A percentile compares a stretch with the other conserved stretches of the same genome.
phyloP scores from a whole-genome alignment of 192 early-diverging fungal genomes.

The Backusella mclennaniae region DNA sequence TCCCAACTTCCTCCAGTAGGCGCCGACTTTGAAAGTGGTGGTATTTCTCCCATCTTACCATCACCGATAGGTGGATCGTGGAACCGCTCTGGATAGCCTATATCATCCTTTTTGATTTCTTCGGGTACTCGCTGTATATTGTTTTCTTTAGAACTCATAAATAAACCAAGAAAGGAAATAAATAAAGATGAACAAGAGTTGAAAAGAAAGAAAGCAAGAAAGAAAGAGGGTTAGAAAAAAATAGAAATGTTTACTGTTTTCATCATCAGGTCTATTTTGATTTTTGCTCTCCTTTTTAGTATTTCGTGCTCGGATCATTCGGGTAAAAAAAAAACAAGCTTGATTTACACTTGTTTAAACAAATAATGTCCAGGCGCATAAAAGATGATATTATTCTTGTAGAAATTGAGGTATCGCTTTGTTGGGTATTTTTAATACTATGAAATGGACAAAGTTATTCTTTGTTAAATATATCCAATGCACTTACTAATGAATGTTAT shows the following conservation, averaged over 20 bases:
- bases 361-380: not conserved
- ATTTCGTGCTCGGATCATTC: not conserved
- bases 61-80: not conserved
- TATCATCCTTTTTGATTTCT: constrained; percentile 1
- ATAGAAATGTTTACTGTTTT: not conserved
- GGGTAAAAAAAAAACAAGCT: not conserved
- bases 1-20: not conserved
- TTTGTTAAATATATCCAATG: not conserved
- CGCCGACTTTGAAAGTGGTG: not conserved
- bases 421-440: not conserved
- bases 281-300: not conserved
- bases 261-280: constrained; percentile 4
- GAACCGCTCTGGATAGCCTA: not conserved
- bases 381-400: not conserved
- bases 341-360: not conserved
- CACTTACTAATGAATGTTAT: not conserved
- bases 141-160: constrained; percentile 5
- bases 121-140: not conserved
- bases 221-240: not conserved
- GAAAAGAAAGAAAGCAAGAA: not conserved
- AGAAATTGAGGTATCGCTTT: not conserved
- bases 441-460: not conserved
- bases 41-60: not conserved
- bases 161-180: not conserved
- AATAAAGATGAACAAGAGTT: not conserved